These are phyloP conservation scores for Botrytis cinerea DNA, from an alignment of 2,329 filamentous ascomycete species.

Conservation along the genomic window DNA sequence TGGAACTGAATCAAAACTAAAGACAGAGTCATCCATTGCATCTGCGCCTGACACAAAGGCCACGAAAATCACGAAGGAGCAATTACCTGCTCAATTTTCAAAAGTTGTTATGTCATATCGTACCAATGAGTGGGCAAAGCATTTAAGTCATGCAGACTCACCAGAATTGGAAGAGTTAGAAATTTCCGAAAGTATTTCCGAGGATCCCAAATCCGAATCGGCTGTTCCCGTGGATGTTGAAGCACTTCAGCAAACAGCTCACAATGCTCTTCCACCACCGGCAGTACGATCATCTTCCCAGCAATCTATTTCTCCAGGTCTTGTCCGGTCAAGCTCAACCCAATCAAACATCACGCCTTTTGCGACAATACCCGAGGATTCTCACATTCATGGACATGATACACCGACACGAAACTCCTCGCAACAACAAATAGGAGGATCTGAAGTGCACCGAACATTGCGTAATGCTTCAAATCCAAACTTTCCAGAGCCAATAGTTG, in stretches of 20 bases:
- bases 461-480: slow-evolving; percentile 42
- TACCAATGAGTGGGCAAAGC: slow-evolving; percentile 96
- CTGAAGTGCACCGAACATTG: slow-evolving; percentile 27
- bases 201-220: slow-evolving; percentile 49
- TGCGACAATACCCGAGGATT: not conserved
- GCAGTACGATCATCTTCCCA: slow-evolving; percentile 31
- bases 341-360: slow-evolving; percentile 26
- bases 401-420: not conserved
- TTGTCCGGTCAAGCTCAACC: slow-evolving; percentile 31
- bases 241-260: slow-evolving; percentile 64
- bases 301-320: slow-evolving; percentile 25
- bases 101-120: slow-evolving; percentile 79
- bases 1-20: not conserved
- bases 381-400: not conserved
- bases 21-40: slow-evolving; percentile 41
- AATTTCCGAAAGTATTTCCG: slow-evolving; percentile 47
- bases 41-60: slow-evolving; percentile 49
- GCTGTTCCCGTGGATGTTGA: slow-evolving; percentile 63
- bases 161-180: slow-evolving; percentile 66
- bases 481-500: slow-evolving; percentile 41
- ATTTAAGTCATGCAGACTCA: slow-evolving; percentile 73
- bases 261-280: slow-evolving; percentile 28
- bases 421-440: slow-evolving; percentile 14
- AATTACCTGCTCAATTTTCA: slow-evolving; percentile 70
- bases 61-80: slow-evolving; percentile 57